phyloP scores from a whole-genome alignment of 345 rosid species.

The Euphorbia peplus region DNA sequence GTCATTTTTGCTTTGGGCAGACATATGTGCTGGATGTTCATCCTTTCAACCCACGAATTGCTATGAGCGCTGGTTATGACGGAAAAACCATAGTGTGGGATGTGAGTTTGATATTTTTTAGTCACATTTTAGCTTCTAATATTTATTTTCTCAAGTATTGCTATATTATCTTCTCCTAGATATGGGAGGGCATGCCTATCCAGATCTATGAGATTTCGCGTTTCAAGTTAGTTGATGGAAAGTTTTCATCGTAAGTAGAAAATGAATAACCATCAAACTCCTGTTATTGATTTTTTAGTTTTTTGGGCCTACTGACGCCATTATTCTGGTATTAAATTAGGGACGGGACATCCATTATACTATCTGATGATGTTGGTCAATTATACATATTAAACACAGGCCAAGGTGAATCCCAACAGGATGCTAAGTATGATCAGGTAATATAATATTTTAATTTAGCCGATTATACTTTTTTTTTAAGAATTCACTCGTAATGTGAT shows the following conservation, averaged over 20 bases:
- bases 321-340: slow-evolving; percentile 30
- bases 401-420: slow-evolving; percentile 93
- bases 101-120: slow-evolving; percentile 58
- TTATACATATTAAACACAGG: slow-evolving; percentile 84
- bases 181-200: slow-evolving; percentile 98
- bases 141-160: slow-evolving; percentile 15
- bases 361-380: slow-evolving; percentile 99
- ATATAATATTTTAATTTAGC: slow-evolving; percentile 11
- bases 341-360: slow-evolving; percentile 96
- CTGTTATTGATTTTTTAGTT: not conserved
- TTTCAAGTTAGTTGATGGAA: slow-evolving; percentile 98
- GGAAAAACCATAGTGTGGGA: slow-evolving; percentile 98
- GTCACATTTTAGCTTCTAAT: slow-evolving; percentile 15
- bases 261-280: not conserved
- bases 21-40: slow-evolving; percentile 98
- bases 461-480: slow-evolving; percentile 15
- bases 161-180: slow-evolving; percentile 45
- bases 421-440: slow-evolving; percentile 98
- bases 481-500: slow-evolving; percentile 6
- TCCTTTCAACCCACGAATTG: slow-evolving; percentile 96
- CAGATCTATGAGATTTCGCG: slow-evolving; percentile 80
- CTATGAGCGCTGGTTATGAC: slow-evolving; percentile 99
- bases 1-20: slow-evolving; percentile 47
- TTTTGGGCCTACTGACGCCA: not conserved
- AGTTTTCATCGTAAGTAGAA: slow-evolving; percentile 91